These are phyloP conservation scores for Seminavis robusta DNA, from an alignment of 108 stramenopile genomes.

Conservation along the genomic window DNA sequence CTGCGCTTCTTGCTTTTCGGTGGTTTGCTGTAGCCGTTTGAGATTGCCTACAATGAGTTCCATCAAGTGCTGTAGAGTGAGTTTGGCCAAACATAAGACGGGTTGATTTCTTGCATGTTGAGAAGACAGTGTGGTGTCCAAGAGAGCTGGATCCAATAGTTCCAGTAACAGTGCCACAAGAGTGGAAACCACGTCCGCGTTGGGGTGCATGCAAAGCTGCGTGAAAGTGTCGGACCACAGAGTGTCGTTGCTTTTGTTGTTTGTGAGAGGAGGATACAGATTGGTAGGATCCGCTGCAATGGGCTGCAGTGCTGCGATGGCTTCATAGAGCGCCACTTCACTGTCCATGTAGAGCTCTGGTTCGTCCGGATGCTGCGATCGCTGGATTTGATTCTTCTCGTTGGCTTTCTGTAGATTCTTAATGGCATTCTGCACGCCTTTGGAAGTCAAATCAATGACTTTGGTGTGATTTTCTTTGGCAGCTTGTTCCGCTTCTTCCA, in stretches of 20 bases:
- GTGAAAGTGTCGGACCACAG: conserved; percentile 31
- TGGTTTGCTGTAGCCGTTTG: conserved; percentile 9
- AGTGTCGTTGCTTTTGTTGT: conserved; percentile 14
- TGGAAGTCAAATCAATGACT: conserved; percentile 45
- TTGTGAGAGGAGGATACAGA: conserved; percentile 30
- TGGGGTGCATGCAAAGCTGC: conserved; percentile 57
- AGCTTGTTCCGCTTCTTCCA: conserved; percentile 62
- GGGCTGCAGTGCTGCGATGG: conserved; percentile 37
- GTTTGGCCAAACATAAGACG: conserved; percentile 16
- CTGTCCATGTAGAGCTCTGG: conserved; percentile 65
- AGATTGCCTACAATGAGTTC: conserved; percentile 36
- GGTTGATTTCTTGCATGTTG: no score
- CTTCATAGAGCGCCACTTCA: conserved; percentile 70
- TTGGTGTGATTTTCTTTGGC: conserved; percentile 13
- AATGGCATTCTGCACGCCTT: conserved; percentile 43
- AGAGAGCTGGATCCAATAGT: conserved; percentile 59
- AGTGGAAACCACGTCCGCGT: conserved; percentile 53
- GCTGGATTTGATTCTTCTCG: conserved; percentile 42
- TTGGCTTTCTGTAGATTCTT: conserved; percentile 30
- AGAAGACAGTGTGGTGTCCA: no score
- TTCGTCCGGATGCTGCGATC: conserved; percentile 41
- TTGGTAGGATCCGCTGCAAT: conserved; percentile 43
- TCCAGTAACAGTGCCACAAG: conserved; percentile 61
- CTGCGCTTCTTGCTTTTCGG: conserved; percentile 12
- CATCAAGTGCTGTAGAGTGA: conserved; percentile 24